A percentile compares a stretch with the other conserved stretches of the same genome.
Conservation (phyloP, 345 rosid species). For the Salix brachista region DNA sequence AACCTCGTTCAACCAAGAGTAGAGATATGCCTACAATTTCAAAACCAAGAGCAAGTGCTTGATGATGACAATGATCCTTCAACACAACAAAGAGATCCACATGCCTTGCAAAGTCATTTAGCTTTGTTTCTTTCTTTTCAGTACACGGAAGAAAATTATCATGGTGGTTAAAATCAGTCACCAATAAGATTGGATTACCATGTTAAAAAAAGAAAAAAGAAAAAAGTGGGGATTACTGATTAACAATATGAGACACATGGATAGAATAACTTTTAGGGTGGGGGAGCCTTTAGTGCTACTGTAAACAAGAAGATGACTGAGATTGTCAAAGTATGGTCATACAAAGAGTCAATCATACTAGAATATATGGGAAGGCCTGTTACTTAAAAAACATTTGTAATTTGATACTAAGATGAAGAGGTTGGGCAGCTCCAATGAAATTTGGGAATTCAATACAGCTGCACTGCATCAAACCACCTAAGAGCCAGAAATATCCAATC, state of each 20-base stretch:
- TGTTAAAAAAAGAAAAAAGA: too few relatives aligned
- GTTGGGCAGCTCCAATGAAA: slow-evolving; percentile 3
- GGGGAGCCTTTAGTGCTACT: neutral
- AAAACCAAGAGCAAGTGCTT: neutral
- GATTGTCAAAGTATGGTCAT: neutral
- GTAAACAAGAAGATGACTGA: neutral
- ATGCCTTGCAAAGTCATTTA: neutral
- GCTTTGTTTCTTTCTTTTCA: neutral
- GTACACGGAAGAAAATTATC: neutral
- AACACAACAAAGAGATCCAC: neutral
- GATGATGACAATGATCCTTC: neutral
- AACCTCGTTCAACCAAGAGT: slow-evolving; percentile 72
- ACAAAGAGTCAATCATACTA: neutral
- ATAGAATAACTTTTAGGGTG: neutral
- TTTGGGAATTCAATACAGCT: neutral
- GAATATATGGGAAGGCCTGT: neutral
- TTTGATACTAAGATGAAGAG: neutral
- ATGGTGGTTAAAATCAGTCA: neutral
- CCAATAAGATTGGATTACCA: neutral
- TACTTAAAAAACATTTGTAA: neutral
- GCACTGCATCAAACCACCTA: neutral
- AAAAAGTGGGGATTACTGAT: neutral
- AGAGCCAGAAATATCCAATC: neutral
- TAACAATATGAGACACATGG: neutral
- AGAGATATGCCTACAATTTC: slow-evolving; percentile 57